These are phyloP conservation scores for Rhodotorula sp. DNA, from an alignment of 1,284 basidiomycete genomes.

Conservation along the genomic window DNA sequence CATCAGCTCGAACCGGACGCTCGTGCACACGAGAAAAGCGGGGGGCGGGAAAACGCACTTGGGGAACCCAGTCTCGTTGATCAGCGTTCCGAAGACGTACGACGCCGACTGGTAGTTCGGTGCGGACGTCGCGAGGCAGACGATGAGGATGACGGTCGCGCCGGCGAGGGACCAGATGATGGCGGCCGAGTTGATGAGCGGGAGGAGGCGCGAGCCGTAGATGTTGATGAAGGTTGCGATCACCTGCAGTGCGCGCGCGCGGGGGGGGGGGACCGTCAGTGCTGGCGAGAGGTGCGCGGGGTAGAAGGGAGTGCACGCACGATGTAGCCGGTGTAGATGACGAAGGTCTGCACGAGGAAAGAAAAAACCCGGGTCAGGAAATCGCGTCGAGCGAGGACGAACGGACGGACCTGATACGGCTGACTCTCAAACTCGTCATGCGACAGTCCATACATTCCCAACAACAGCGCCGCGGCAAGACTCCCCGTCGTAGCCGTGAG, in stretches of 20 bases:
- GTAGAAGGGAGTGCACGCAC: not conserved
- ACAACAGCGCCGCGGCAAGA: slow-evolving; percentile 19
- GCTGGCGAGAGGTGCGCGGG: too few relatives aligned
- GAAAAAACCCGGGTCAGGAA: slow-evolving; percentile 31
- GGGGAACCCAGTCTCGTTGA: slow-evolving; percentile 54
- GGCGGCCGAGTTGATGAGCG: slow-evolving; percentile 47
- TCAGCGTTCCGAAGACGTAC: slow-evolving; percentile 51
- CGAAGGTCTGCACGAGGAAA: slow-evolving; percentile 28
- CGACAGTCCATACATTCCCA: too few relatives aligned
- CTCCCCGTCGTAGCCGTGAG: not conserved
- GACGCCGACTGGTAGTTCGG: slow-evolving; percentile 49
- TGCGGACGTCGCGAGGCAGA: slow-evolving; percentile 48
- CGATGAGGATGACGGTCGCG: slow-evolving; percentile 49
- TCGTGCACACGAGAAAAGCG: not conserved
- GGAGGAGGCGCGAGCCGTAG: slow-evolving; percentile 46
- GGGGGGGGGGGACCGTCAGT: too few relatives aligned
- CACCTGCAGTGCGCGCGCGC: not conserved
- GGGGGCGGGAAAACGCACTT: slow-evolving; percentile 46
- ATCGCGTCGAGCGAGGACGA: slow-evolving; percentile 20
- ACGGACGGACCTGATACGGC: too few relatives aligned
- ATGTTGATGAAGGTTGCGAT: slow-evolving; percentile 44
- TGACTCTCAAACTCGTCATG: too few relatives aligned
- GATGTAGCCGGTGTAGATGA: slow-evolving; percentile 27
- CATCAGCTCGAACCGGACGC: not conserved
- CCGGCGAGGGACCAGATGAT: slow-evolving; percentile 50